Conservation (phyloP, 73 alveolate genomes). For the Loxodes magnus region DNA sequence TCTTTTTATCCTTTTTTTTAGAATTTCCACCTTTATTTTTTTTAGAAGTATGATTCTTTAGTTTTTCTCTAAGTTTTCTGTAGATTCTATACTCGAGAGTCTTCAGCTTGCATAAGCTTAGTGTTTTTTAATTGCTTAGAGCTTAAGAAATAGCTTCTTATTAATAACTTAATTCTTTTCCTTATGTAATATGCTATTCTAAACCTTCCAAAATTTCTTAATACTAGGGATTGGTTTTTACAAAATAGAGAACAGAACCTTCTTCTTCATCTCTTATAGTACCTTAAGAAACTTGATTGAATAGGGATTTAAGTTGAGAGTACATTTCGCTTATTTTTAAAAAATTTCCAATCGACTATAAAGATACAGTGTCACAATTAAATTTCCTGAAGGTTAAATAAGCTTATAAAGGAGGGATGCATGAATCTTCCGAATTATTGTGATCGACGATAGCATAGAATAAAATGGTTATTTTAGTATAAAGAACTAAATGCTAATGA, state of each 20-base stretch:
- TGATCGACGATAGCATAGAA: conserved; percentile 83
- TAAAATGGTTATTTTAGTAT: conserved; percentile 52
- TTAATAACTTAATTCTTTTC: neutral
- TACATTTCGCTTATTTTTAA: conserved; percentile 39
- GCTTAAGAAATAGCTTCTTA: conserved; percentile 29
- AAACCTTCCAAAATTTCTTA: conserved; percentile 15
- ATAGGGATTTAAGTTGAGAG: conserved; percentile 33
- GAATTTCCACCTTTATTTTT: conserved; percentile 14
- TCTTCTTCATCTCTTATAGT: conserved; percentile 77
- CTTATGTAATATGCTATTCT: conserved; percentile 22
- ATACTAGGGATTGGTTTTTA: conserved; percentile 15
- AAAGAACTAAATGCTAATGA: conserved; percentile 76
- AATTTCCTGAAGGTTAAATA: conserved; percentile 45
- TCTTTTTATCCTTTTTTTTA: conserved; percentile 38
- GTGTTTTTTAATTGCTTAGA: conserved; percentile 35
- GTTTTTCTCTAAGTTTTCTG: conserved; percentile 87
- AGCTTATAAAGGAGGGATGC: conserved; percentile 64
- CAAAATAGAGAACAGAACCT: conserved; percentile 82
- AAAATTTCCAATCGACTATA: conserved; percentile 43
- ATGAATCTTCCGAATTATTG: conserved; percentile 52
- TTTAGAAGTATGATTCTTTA: conserved; percentile 56
- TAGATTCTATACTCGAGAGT: conserved; percentile 83
- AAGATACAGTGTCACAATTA: conserved; percentile 52
- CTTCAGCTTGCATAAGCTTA: conserved; percentile 66
- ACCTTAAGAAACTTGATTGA: conserved; percentile 48